A percentile compares a stretch with the other conserved stretches of the same genome.
These are phyloP conservation scores for Chrysochromulina parva DNA, from an alignment of 78 protist species.

Conservation along the genomic window DNA sequence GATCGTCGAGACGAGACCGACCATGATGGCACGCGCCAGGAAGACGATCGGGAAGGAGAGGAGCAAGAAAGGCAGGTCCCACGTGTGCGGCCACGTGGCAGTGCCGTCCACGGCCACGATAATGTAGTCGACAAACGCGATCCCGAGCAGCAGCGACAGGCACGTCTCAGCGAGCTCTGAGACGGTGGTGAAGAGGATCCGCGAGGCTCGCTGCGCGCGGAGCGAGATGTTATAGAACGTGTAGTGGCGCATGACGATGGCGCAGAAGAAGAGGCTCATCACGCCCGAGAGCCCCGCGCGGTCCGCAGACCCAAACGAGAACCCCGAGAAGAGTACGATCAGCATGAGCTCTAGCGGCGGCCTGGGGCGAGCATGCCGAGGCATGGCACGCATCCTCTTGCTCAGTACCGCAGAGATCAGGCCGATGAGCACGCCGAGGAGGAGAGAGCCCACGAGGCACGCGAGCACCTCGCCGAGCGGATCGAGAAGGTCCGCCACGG, in stretches of 20 bases:
- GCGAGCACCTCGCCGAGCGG: not conserved
- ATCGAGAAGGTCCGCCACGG: not conserved
- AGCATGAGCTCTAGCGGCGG: not conserved
- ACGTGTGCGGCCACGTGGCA: not conserved
- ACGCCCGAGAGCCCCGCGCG: not conserved
- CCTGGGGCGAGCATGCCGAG: too few relatives aligned
- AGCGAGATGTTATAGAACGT: not conserved
- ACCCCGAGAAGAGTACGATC: not conserved
- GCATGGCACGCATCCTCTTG: too few relatives aligned
- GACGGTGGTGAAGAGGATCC: not conserved
- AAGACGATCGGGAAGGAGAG: not conserved
- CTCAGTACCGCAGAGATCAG: too few relatives aligned
- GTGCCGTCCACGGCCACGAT: not conserved
- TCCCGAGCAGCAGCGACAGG: not conserved
- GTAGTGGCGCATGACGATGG: conserved; percentile 3
- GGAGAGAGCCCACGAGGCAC: too few relatives aligned
- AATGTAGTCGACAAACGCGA: not conserved
- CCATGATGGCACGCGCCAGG: not conserved
- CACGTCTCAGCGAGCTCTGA: not conserved
- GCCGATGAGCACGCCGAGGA: too few relatives aligned
- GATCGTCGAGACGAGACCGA: not conserved
- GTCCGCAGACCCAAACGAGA: not conserved
- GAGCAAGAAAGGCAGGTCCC: not conserved
- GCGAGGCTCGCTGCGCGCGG: not conserved
- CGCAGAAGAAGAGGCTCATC: not conserved